A percentile compares a stretch with the other conserved stretches of the same genome.
Evolutionary conservation across 2,329 filamentous ascomycete genomes (phyloP).

Genomic region (Pseudogymnoascus sp.): DNA sequence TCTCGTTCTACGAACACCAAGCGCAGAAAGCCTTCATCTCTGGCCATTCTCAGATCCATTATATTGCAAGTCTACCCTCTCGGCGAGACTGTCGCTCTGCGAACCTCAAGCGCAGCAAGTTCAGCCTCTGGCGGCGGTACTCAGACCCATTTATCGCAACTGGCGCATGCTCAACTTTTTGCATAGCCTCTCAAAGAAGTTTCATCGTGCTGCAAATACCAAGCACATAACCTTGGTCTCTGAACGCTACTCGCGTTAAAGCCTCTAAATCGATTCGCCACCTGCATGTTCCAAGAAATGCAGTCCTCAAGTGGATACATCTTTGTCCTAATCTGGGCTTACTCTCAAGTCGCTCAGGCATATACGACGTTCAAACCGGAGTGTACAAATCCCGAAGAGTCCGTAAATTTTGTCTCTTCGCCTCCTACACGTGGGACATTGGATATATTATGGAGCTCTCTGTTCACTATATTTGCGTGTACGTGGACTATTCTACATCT

Average conservation of each 20-base stretch:
- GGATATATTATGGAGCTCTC: slow-evolving; percentile 20
- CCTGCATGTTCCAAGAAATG: no score
- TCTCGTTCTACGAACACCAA: background rate
- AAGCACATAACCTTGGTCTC: background rate
- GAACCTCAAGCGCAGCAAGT: no score
- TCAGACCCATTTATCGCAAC: no score
- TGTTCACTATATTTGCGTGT: slow-evolving; percentile 19
- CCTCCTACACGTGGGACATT: slow-evolving; percentile 17
- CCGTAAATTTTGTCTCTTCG: slow-evolving; percentile 15
- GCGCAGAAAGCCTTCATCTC: background rate
- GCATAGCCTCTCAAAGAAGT: no score
- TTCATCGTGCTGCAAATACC: no score
- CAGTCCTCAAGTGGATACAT: background rate
- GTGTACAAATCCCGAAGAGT: slow-evolving; percentile 16
- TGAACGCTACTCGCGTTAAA: background rate
- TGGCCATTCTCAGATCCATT: no score
- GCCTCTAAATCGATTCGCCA: no score
- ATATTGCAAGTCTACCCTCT: no score
- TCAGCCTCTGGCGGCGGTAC: no score
- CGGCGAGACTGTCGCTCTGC: no score
- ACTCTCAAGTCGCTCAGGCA: background rate
- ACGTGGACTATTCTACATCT: slow-evolving; percentile 21
- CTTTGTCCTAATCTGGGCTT: background rate
- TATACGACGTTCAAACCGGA: slow-evolving; percentile 16
- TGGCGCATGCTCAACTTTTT: no score